phyloP scores from a whole-genome alignment of 176 grass and related monocot genomes.

The maize (Zea mays) region DNA sequence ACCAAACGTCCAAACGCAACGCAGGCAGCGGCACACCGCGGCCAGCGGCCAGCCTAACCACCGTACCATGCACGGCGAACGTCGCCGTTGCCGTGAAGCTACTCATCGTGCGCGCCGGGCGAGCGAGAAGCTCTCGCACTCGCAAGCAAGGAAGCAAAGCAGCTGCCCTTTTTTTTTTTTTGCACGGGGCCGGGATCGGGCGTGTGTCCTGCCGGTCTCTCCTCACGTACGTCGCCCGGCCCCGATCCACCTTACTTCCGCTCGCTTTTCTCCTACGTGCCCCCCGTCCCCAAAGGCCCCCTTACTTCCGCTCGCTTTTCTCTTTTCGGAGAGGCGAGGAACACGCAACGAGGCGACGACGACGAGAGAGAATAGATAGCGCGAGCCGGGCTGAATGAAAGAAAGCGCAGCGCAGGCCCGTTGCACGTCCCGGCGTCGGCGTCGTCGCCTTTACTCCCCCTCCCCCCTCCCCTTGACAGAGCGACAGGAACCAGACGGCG shows the following conservation, averaged over 20 bases:
- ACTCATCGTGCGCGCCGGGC: conserved; percentile 9
- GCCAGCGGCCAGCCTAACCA: not conserved
- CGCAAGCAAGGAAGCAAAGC: not conserved
- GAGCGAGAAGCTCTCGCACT: not conserved
- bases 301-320: not conserved
- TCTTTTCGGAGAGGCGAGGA: not conserved
- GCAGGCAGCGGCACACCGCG: not conserved
- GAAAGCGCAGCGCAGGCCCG: not conserved
- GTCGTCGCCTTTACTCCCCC: not conserved
- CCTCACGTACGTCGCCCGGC: not conserved
- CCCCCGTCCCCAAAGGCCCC: not conserved
- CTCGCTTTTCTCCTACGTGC: not conserved
- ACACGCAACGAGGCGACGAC: not conserved
- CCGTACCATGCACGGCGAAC: not conserved
- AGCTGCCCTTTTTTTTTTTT: not conserved
- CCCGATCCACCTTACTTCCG: not conserved
- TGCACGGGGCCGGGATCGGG: not conserved
- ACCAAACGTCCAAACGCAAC: not conserved
- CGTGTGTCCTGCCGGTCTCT: not conserved
- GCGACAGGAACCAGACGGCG: not conserved
- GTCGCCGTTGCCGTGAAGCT: conserved; percentile 37
- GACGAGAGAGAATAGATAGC: too few species aligned
- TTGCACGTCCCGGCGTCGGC: not conserved
- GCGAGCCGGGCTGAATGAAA: too few species aligned
- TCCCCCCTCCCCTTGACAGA: not conserved